Evolutionary conservation across 2,329 filamentous ascomycete species (phyloP), one percentile per base, ranked within the genome.

Genomic region (Ophiostoma ips): DNA sequence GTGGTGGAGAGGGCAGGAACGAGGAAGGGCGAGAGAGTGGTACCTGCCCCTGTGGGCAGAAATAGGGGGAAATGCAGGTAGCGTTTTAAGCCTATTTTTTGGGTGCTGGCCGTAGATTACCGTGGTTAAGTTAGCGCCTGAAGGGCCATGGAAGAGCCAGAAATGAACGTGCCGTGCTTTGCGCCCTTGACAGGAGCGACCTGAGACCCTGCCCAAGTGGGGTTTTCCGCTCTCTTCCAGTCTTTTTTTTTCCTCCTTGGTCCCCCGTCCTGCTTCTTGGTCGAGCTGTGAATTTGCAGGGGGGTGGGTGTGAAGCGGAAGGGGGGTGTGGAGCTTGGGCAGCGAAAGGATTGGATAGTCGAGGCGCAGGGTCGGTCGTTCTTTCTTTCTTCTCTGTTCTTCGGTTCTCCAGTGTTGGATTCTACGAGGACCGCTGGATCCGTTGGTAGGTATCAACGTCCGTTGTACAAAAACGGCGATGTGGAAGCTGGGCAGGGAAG

Each of bases 331-430:
- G 49, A 48, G 53, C 50, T 49, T 31, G 13, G 34, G 33, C 40
- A 28, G 34, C 40, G 35, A 36, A 43, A 44, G 52, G 55, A 57
- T 54, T 57, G 56, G 56, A 34, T 49, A 49, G 55, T 24, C 37
- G 51, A 46, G 48, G 53, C 52, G 48, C 53, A 56, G 53, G 52
- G 53, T 57, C 19, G 18, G 46, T 36, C 45, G 38, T 53, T 45
- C 31, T 18, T 48, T 31, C 31, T 33, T 40, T 31, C 31, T 12
- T 44, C 12, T n/a, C 16, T 21, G 15, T 46, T 46, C 36, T 40
- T 51, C n/a, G 15, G 21, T 35, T 40, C 38, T 45, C 16, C 38
- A 28, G 21, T 28, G 43, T 33, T 37, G 35, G 28, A 33, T 8
- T 8, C 15, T 16, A 5, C 30, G 30, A n/a, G 30, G 11, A 28